phyloP scores from a whole-genome alignment of 441 rosid genomes.

The Francoa sonchifolia region DNA sequence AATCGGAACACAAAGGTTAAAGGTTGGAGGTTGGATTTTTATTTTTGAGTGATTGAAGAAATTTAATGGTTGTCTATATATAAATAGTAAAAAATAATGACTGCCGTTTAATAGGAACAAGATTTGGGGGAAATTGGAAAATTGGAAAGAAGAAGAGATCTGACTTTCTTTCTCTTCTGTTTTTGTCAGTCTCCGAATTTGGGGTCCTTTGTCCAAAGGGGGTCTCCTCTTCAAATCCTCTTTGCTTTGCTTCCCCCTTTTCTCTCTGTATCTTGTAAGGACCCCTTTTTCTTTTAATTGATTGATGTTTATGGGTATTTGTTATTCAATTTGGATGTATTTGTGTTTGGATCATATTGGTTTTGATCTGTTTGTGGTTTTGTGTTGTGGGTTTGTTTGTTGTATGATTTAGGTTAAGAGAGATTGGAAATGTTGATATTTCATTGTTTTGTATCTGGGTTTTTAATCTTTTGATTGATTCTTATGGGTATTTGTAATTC shows the following conservation, averaged over 20 bases:
- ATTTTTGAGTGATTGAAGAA: no score
- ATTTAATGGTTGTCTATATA: no score
- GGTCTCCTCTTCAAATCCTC: constrained; percentile 1
- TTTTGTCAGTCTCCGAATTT: neutral
- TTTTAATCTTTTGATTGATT: neutral
- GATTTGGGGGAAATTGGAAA: no score
- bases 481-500: no score
- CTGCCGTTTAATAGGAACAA: no score
- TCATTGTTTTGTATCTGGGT: neutral
- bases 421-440: neutral
- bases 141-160: constrained; percentile 9
- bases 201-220: constrained; percentile 5
- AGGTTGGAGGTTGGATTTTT: no score
- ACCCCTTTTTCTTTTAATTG: neutral
- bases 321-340: no score
- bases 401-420: neutral
- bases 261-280: neutral
- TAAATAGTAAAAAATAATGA: no score
- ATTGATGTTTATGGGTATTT: no score
- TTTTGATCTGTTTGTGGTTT: neutral
- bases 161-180: constrained; percentile 3
- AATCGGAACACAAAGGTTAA: no score
- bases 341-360: no score
- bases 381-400: neutral
- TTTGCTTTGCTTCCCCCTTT: constrained; percentile 1